Evolutionary conservation across 2,329 filamentous ascomycete species (phyloP), one percentile per base, ranked within the genome.

Genomic region (Penicillium sp.): DNA sequence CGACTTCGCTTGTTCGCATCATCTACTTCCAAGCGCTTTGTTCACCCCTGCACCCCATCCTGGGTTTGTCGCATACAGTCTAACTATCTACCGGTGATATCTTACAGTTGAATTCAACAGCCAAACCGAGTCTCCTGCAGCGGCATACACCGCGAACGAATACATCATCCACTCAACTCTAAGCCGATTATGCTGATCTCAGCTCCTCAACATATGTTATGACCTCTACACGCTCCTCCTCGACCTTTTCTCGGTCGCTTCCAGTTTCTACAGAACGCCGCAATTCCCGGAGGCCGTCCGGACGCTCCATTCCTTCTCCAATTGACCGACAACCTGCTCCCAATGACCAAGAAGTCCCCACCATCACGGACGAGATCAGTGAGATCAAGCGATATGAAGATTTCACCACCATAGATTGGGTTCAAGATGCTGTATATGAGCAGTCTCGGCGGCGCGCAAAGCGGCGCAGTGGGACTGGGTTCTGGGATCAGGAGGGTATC

Each of bases 351-450:
- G 85, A 71, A 32, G 84, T 89, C 66, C 83, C 87, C 57, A 85
- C 88, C 58, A 90, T 96, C 62, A 89, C 92, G 57, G 92, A 97
- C 69, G 94, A 99, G 77, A 96, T 99, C 69, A 92, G 89, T 24
- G 89, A 97, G 79, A 97, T 99, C 72, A 97, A 97, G 77, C 85
- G 93, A 77, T 99, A 99, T 77, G 94, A 96, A 83, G 94, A 99
- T 76, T 99, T 99, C 72, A 96, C 92, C 5, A 99, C 94, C 1
- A 77, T 81, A 84, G 94, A 99, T 75, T 99, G 94, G 94, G 93
- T 99, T 0, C 93, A 99, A 73, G 94, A 99, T 82, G 92, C 93
- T 10, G 88, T 92, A 32, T 88, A 92, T 60, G 94, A 97, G 72
- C 90, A 96, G 71, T 79, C 90, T 44, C 85, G 92, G 51, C 86